These are phyloP conservation scores for Fomitiporia mediterranea DNA, from an alignment of 1,284 basidiomycete genomes.

Conservation along the genomic window DNA sequence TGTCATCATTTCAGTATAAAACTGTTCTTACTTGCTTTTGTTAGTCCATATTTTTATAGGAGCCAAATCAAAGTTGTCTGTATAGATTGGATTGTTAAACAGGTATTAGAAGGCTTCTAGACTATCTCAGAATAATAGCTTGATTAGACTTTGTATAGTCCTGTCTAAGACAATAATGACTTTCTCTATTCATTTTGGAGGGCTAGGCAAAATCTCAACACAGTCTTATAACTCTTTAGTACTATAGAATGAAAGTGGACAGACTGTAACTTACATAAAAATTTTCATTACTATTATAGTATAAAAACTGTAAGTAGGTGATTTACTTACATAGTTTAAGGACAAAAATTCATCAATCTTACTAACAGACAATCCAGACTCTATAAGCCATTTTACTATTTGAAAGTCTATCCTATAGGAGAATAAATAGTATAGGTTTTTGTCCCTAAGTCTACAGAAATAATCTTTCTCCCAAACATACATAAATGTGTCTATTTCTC, in stretches of 20 bases:
- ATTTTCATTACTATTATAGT: too few species aligned
- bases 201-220: not conserved
- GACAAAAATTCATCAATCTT: not conserved
- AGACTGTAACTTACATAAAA: not conserved
- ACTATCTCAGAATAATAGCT: not conserved
- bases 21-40: not conserved
- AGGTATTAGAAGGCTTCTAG: not conserved
- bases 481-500: not conserved
- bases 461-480: not conserved
- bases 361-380: not conserved
- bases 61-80: not conserved
- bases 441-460: not conserved
- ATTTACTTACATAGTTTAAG: not conserved
- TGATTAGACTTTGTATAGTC: not conserved
- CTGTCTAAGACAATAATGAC: not conserved
- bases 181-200: not conserved
- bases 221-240: not conserved
- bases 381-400: not conserved
- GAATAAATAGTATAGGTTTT: not conserved
- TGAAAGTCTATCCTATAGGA: not conserved
- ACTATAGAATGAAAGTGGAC: not conserved
- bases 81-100: not conserved
- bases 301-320: too few species aligned
- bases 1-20: slow-evolving; percentile 3
- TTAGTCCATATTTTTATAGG: not conserved